These are phyloP conservation scores for Cryptococcus jaspeensis DNA, from an alignment of 1,284 basidiomycete genomes.

Conservation along the genomic window DNA sequence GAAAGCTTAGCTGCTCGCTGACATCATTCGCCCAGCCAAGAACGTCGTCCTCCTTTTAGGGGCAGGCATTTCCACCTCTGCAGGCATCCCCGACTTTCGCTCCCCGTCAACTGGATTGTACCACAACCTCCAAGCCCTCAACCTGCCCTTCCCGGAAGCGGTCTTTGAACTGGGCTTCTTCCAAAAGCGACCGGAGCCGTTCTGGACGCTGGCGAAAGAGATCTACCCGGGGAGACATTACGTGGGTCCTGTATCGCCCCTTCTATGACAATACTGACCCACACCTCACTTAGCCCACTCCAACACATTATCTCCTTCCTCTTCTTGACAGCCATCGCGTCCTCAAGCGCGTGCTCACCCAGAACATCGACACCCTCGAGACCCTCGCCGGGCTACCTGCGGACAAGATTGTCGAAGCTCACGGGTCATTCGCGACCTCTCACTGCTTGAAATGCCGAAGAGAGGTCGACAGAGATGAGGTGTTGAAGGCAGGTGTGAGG, in stretches of 20 bases:
- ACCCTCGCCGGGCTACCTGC: constrained; percentile 74
- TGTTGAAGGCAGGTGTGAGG: constrained; percentile 64
- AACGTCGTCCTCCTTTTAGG: constrained; percentile 56
- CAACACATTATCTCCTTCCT: constrained; percentile 83
- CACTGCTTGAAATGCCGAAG: constrained; percentile 70
- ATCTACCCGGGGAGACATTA: constrained; percentile 64
- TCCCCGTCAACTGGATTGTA: constrained; percentile 58
- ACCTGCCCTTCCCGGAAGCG: constrained; percentile 58
- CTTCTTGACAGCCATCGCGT: constrained; percentile 36
- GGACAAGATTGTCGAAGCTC: constrained; percentile 82
- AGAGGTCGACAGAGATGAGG: constrained; percentile 61
- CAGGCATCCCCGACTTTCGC: constrained; percentile 54
- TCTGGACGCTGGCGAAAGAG: constrained; percentile 84
- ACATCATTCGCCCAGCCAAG: constrained; percentile 27
- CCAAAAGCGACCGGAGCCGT: constrained; percentile 54
- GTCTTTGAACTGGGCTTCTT: constrained; percentile 57
- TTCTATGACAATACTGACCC: neutral
- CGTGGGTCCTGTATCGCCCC: constrained; percentile 20
- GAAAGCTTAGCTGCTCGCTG: too few species aligned
- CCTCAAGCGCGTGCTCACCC: constrained; percentile 47
- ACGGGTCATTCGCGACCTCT: constrained; percentile 83
- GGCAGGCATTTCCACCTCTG: constrained; percentile 56
- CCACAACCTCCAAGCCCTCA: constrained; percentile 55
- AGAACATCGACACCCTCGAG: constrained; percentile 84
- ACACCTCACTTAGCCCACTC: constrained; percentile 60